These are phyloP conservation scores for Alternaria brassicae DNA, from an alignment of 2,329 filamentous ascomycete species.

Conservation along the genomic window DNA sequence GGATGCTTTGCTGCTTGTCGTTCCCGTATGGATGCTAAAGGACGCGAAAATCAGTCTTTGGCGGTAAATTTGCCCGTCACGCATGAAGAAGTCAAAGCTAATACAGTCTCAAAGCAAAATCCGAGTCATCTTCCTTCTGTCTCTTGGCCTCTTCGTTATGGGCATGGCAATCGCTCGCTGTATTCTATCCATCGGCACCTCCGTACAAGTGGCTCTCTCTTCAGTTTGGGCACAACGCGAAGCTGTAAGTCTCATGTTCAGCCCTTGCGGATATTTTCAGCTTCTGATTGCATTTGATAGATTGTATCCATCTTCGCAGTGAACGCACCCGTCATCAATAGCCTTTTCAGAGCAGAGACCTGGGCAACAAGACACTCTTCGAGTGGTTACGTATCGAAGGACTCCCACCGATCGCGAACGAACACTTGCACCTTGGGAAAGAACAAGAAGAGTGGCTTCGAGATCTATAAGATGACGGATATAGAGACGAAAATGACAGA, in stretches of 20 bases:
- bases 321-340: slow-evolving; percentile 7
- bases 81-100: background rate
- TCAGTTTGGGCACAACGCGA: slow-evolving; percentile 10
- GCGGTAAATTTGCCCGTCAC: background rate
- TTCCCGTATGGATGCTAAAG: slow-evolving; percentile 4
- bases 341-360: slow-evolving; percentile 3
- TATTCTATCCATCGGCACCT: slow-evolving; percentile 4
- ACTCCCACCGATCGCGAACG: background rate
- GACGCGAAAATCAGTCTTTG: slow-evolving; percentile 1
- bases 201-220: slow-evolving; percentile 5
- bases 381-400: background rate
- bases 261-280: background rate
- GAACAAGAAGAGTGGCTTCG: slow-evolving; percentile 1
- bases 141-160: slow-evolving; percentile 4
- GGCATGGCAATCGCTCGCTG: slow-evolving; percentile 6
- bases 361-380: background rate
- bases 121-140: slow-evolving; percentile 2
- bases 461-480: slow-evolving; percentile 4
- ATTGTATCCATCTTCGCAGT: slow-evolving; percentile 5
- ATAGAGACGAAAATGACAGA: background rate
- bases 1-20: slow-evolving; percentile 1
- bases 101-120: background rate
- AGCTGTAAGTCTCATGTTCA: background rate
- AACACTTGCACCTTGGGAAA: background rate
- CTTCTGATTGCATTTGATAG: background rate